Percentiles rank a stretch among this genome's conserved stretches.
phyloP scores from a whole-genome alignment of 1,284 basidiomycete genomes.

The Cryptococcus sp. region DNA sequence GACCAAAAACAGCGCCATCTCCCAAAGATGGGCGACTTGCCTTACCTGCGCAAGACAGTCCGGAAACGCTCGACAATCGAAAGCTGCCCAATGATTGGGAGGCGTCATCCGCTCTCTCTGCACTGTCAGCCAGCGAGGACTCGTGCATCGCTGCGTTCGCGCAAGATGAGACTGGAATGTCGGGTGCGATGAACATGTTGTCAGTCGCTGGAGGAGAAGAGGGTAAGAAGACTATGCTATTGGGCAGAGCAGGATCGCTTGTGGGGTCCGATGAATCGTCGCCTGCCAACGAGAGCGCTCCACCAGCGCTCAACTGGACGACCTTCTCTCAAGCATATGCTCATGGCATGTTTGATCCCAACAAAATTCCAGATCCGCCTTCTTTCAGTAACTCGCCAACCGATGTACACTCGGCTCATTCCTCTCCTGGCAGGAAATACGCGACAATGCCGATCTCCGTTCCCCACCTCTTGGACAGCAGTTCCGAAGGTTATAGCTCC shows the following conservation, averaged over 20 bases:
- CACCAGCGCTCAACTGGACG: constrained; percentile 58
- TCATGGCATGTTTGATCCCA: constrained; percentile 76
- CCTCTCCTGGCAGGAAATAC: constrained; percentile 29
- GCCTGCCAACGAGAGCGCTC: constrained; percentile 1
- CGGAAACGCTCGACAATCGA: background rate
- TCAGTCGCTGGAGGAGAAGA: constrained; percentile 8
- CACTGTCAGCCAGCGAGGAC: constrained; percentile 11
- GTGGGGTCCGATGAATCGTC: background rate
- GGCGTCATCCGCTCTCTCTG: constrained; percentile 2
- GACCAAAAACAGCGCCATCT: constrained; percentile 32
- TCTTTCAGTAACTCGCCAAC: constrained; percentile 14
- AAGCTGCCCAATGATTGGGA: background rate
- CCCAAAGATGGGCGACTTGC: constrained; percentile 2
- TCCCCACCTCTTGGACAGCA: background rate
- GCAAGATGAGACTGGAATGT: constrained; percentile 12
- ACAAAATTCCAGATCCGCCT: constrained; percentile 69
- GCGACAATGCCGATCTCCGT: constrained; percentile 8
- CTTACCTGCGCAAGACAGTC: constrained; percentile 2
- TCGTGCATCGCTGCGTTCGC: constrained; percentile 18
- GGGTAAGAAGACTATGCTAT: constrained; percentile 7
- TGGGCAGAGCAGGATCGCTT: constrained; percentile 25
- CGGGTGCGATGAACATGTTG: constrained; percentile 27
- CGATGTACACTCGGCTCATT: constrained; percentile 24
- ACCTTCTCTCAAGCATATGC: constrained; percentile 75
- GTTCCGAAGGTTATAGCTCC: constrained; percentile 14